A percentile compares a stretch with the other conserved stretches of the same genome.
Conservation (phyloP, 257 asterid species). For the Capsicum baccatum region DNA sequence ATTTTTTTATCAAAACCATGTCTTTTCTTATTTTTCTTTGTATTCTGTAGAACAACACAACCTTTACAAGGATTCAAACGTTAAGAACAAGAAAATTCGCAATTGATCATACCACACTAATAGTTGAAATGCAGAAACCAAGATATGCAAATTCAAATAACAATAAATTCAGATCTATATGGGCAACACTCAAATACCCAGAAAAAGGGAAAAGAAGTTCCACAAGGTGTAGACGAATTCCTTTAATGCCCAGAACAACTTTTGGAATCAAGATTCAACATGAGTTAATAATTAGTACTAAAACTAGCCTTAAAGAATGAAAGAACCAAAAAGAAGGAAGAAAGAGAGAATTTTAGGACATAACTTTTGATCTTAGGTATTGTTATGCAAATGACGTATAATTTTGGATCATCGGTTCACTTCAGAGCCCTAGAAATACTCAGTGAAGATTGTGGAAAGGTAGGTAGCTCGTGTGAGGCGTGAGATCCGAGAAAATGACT, state of each 20-base stretch:
- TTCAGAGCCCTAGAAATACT: not conserved
- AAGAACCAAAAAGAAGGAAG: not conserved
- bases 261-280: not conserved
- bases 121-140: not conserved
- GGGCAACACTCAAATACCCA: not conserved
- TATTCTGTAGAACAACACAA: not conserved
- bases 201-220: not conserved
- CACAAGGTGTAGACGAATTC: not conserved
- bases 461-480: not conserved
- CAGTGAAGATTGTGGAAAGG: not conserved
- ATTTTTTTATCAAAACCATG: too few species aligned
- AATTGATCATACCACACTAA: conserved; percentile 13
- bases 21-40: too few species aligned
- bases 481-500: not conserved
- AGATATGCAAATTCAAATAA: not conserved
- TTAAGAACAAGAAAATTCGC: conserved; percentile 14
- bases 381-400: not conserved
- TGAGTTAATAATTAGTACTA: not conserved
- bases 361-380: not conserved
- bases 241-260: not conserved
- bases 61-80: not conserved
- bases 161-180: not conserved
- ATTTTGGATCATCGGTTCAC: not conserved
- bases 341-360: not conserved
- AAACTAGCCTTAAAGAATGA: not conserved